Base-by-base conservation (phyloP, 1,284 basidiomycete species). In the Puccinia triticina region DNA sequence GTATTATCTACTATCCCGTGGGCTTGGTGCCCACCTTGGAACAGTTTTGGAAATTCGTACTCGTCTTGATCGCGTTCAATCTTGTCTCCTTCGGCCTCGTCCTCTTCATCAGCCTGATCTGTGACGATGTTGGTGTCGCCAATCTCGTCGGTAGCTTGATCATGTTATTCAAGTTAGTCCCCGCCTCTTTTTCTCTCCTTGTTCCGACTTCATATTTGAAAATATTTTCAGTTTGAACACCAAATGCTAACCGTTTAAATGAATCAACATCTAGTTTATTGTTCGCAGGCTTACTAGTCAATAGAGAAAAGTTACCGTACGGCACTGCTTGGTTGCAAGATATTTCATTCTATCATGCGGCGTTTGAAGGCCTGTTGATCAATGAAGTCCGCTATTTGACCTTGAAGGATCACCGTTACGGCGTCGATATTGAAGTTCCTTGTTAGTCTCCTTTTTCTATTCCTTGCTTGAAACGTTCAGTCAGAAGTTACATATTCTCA, bases 311-410 rank as follows among this genome's bases (percentile, higher is more conserved):
- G 34, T 91, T 98, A 16, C 90, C 91, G 0, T 89, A 89, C 0
- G 89, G 89, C 55, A 89, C 96, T 72, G 91, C 91, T 82, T 97
- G 94, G 94, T 88, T 98, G 84, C 93, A 94, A 86, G 94, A 93
- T 0, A 86, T 94, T 18, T 96, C 94, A 2, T 98, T 98, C 90
- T 98, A 97, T 92, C 96, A 98, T 88, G 96, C 96, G n/a, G 96
- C 93, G 0, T 98, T 95, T 86, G 96, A 99, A 88, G 95, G 93
- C 0, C 90, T 99, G 40, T 92, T 95, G 34, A 95, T 98, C 83
- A 98, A 98, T 87, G 96, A 99, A 88, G 89, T 99, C 77, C 90
- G 95, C 71, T 97, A 96, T 87, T 89, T 98, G n/a, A 93, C 94
- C 85, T 89, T 98, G 75, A 94, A 93, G 86, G 94, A 98, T 87